Evolutionary conservation across 148 eudicot species (phyloP).

Genomic region (Euryodendron excelsum): DNA sequence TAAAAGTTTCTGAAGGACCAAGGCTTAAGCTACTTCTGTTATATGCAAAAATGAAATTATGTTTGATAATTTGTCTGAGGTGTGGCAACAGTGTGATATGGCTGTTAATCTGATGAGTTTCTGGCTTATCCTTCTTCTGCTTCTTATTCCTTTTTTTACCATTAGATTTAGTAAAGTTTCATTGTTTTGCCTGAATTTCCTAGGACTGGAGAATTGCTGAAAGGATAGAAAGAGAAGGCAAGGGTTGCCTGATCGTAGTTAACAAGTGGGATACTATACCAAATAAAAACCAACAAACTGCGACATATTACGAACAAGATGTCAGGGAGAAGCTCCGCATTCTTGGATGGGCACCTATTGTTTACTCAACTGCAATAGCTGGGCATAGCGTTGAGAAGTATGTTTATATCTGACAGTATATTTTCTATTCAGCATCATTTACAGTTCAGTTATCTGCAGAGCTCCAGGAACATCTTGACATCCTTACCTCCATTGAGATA

Average conservation of each 20-base stretch:
- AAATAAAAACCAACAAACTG: constrained; percentile 81
- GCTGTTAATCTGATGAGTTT: background rate
- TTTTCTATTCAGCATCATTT: background rate
- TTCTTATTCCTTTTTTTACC: background rate
- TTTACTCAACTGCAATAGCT: constrained; percentile 88
- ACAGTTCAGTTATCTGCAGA: background rate
- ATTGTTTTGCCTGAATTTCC: constrained; percentile 3
- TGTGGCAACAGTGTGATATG: background rate
- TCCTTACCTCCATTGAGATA: background rate
- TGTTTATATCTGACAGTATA: constrained; percentile 20
- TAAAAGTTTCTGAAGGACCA: background rate
- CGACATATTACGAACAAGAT: constrained; percentile 77
- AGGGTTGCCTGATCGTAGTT: constrained; percentile 93
- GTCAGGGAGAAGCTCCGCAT: constrained; percentile 79
- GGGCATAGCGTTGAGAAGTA: constrained; percentile 92
- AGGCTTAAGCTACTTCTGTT: background rate
- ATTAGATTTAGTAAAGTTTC: background rate
- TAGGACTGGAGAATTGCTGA: constrained; percentile 98
- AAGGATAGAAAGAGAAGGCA: constrained; percentile 92
- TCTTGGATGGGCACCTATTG: constrained; percentile 98
- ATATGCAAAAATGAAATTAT: constrained; percentile 1
- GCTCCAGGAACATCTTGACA: background rate
- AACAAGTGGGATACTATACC: constrained; percentile 99
- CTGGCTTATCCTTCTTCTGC: background rate
- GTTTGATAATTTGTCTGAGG: background rate